Percentiles rank a stretch among this genome's conserved stretches.
phyloP scores from a whole-genome alignment of 306 rosid species.

The Trichosanthes cucumerina region DNA sequence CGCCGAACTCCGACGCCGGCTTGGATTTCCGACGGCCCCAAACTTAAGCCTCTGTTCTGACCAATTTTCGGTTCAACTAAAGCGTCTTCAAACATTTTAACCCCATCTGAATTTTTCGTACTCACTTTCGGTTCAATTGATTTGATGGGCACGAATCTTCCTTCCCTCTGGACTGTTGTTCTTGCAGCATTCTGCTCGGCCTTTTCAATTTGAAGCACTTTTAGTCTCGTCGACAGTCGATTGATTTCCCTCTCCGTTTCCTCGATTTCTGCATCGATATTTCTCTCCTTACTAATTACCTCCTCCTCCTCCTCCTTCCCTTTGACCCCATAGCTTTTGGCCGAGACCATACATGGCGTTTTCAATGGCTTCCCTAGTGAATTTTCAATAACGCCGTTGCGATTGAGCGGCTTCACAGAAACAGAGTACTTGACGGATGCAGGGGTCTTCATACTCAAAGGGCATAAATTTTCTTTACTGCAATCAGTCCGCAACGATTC shows the following conservation, averaged over 20 bases:
- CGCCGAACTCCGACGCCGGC: slow-evolving; percentile 25
- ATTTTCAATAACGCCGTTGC: slow-evolving; percentile 13
- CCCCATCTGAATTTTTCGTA: slow-evolving; percentile 17
- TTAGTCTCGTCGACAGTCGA: slow-evolving; percentile 29
- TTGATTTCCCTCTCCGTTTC: slow-evolving; percentile 43
- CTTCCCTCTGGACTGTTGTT: slow-evolving; percentile 28
- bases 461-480: slow-evolving; percentile 55
- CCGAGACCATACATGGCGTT: slow-evolving; percentile 7
- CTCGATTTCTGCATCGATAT: slow-evolving; percentile 46
- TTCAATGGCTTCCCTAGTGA: slow-evolving; percentile 26
- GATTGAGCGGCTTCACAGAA: slow-evolving; percentile 29
- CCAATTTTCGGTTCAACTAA: slow-evolving; percentile 20
- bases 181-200: slow-evolving; percentile 15
- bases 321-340: background rate
- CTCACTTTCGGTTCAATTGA: slow-evolving; percentile 45
- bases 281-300: slow-evolving; percentile 16
- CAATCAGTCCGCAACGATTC: slow-evolving; percentile 34
- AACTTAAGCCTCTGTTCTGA: slow-evolving; percentile 56
- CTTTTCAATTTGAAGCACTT: slow-evolving; percentile 40
- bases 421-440: slow-evolving; percentile 17
- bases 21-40: slow-evolving; percentile 64
- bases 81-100: slow-evolving; percentile 27
- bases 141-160: slow-evolving; percentile 41
- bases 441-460: slow-evolving; percentile 25
- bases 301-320: slow-evolving; percentile 19